phyloP scores from a whole-genome alignment of 257 asterid species.

The Vinca minor region DNA sequence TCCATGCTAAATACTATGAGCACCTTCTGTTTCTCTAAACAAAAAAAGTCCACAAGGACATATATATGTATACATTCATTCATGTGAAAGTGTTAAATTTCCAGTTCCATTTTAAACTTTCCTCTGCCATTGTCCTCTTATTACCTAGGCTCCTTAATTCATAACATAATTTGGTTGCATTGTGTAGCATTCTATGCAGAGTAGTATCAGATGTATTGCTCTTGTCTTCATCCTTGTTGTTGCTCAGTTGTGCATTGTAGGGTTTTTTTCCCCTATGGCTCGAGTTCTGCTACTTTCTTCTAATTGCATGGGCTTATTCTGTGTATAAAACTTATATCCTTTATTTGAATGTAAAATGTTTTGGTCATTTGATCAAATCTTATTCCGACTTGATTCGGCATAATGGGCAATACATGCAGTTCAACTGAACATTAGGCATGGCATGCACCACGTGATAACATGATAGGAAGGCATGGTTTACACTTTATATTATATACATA shows the following conservation, averaged over 20 bases:
- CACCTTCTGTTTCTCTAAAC: neutral
- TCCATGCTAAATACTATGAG: slow-evolving; percentile 8
- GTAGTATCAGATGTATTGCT: neutral
- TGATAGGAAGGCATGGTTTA: neutral
- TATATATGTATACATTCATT: too few relatives aligned
- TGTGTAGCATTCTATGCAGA: neutral
- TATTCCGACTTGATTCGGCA: neutral
- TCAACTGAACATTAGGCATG: neutral
- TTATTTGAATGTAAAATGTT: neutral
- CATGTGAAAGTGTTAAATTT: neutral
- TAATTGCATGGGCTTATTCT: neutral
- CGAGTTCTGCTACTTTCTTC: neutral
- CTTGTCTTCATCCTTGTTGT: neutral
- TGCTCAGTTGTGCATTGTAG: neutral
- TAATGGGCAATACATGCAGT: neutral
- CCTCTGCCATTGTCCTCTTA: neutral
- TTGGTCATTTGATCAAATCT: neutral
- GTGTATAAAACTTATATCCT: neutral
- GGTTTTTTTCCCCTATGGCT: neutral
- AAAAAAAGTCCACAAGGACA: neutral
- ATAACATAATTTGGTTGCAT: neutral
- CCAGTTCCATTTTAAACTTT: neutral
- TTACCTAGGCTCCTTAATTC: neutral
- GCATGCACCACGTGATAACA: neutral
- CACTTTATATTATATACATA: too few relatives aligned